Evolutionary conservation across 192 early-diverging fungal genomes (phyloP).

Genomic region (Glomus cerebriforme): DNA sequence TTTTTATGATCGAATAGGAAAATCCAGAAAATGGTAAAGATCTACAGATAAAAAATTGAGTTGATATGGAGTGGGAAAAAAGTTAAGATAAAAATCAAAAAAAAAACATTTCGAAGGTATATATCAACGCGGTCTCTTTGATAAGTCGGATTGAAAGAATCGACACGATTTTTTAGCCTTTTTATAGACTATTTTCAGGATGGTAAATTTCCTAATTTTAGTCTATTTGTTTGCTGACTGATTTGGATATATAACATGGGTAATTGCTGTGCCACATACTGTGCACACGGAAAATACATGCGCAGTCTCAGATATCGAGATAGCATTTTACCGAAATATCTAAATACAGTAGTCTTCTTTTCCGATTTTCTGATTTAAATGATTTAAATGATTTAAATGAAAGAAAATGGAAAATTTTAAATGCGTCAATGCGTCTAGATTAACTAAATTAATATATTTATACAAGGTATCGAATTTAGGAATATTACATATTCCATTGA

Average conservation of each 20-base stretch:
- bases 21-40: background rate
- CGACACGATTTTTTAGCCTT: background rate
- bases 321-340: too few species aligned
- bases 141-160: background rate
- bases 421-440: too few species aligned
- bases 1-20: background rate
- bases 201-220: background rate
- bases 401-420: too few species aligned
- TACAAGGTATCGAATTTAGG: too few species aligned
- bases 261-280: background rate
- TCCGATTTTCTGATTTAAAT: too few species aligned
- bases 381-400: too few species aligned
- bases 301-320: too few species aligned
- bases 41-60: background rate
- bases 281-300: too few species aligned
- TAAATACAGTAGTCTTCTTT: too few species aligned
- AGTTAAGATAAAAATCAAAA: background rate
- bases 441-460: too few species aligned
- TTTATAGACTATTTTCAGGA: background rate
- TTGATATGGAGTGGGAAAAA: background rate
- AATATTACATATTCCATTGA: too few species aligned
- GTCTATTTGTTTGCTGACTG: background rate
- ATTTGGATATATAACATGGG: background rate
- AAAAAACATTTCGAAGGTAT: background rate
- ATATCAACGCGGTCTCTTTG: background rate